Base-by-base conservation (phyloP, 441 rosid species). In the Populus hybrid region DNA sequence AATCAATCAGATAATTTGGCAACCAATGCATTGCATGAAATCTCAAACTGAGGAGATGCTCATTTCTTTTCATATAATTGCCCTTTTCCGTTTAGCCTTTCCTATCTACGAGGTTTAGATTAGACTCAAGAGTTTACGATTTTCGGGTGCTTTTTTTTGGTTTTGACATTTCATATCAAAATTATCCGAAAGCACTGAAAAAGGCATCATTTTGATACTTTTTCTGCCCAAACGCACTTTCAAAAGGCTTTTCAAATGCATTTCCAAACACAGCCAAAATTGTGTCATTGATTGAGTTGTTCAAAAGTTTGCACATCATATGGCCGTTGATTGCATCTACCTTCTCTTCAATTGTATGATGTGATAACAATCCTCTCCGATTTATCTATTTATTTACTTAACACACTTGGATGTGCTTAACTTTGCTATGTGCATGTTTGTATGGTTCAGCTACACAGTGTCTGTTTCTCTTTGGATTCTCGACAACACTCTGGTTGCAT, bases 401-500 rank as follows among this genome's bases (percentile, higher is more conserved):
- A 42, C 53, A 42, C 18, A 42, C 1, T 12, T 42, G 53, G 14
- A 42, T 42, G 53, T 42, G 53, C 53, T 42, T 42, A 42, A 42
- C 53, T 42, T 42, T 42, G 53, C 53, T 42, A 42, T 42, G 53
- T 46, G 57, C 57, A 12, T 46, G 5, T 46, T 46, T 46, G 16
- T 46, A 46, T 46, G 18, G 18, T 46, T 14, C 57, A 46, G 57
- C 20, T 46, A 46, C 57, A 46, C 57, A 5, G 20, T 14, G 14
- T 46, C 20, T 46, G 57, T 46, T 20, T 57, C 63, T 57, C 63
- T 57, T 57, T 20, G 63, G 64, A 59, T 59, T 59, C 9, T 59
- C 8, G 11, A 59, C 24, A 8, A 59, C 64, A 71, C 23, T 77
- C 79, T 77, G 63, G 66, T 80, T 79, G 76, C 38, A 75, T 87